Evolutionary conservation across 1,284 basidiomycete species (phyloP).

Genomic region (Cyathus olla): DNA sequence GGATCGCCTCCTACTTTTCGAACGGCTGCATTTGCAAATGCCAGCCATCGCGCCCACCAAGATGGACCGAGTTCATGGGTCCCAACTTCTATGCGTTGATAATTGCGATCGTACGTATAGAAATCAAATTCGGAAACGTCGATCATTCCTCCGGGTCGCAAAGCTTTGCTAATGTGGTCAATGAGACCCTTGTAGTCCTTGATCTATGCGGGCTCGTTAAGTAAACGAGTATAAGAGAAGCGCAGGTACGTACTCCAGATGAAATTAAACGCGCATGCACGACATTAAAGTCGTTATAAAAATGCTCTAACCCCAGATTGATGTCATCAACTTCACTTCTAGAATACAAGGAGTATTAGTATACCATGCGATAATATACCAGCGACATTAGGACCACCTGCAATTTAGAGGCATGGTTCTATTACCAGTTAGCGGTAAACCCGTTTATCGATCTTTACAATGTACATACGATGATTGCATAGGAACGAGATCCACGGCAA

Average conservation of each 20-base stretch:
- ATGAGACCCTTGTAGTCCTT: slow-evolving; percentile 74
- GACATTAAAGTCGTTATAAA: slow-evolving; percentile 80
- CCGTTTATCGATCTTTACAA: too few species aligned
- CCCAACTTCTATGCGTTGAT: slow-evolving; percentile 54
- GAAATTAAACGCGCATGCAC: slow-evolving; percentile 77
- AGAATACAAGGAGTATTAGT: neutral
- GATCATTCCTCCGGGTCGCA: slow-evolving; percentile 77
- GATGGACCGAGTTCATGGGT: slow-evolving; percentile 55
- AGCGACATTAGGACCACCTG: slow-evolving; percentile 51
- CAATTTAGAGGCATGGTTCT: slow-evolving; percentile 77
- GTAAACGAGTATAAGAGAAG: too few species aligned
- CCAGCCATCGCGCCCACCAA: slow-evolving; percentile 71
- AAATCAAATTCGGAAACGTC: slow-evolving; percentile 79
- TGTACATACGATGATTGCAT: slow-evolving; percentile 68
- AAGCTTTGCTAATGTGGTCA: slow-evolving; percentile 72
- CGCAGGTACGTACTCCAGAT: slow-evolving; percentile 66
- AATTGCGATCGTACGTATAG: slow-evolving; percentile 64
- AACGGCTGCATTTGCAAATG: slow-evolving; percentile 61
- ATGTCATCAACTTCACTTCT: slow-evolving; percentile 87
- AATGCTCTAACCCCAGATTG: slow-evolving; percentile 85
- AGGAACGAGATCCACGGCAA: slow-evolving; percentile 83
- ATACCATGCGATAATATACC: neutral
- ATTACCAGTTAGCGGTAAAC: neutral
- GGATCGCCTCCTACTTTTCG: slow-evolving; percentile 68
- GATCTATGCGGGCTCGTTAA: slow-evolving; percentile 57